Percentiles rank a stretch among this genome's conserved stretches.
These are phyloP conservation scores for Schizothecium vesticola DNA, from an alignment of 495 filamentous ascomycete species.

Conservation along the genomic window DNA sequence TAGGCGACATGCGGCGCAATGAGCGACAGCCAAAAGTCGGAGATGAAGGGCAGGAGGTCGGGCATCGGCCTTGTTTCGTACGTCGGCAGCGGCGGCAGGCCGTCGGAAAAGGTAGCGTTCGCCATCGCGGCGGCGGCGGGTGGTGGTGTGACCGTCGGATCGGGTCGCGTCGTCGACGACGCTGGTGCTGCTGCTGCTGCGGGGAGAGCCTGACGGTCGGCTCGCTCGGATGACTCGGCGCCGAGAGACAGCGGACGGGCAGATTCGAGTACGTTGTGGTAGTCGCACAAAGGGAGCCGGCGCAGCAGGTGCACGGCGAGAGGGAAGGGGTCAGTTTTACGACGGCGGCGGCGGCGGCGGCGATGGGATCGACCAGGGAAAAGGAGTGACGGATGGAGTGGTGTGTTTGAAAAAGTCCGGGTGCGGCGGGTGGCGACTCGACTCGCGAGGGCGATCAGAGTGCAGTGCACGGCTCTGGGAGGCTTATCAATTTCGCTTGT, in stretches of 20 bases:
- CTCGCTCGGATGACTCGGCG: background rate
- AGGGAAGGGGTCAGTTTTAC: conserved; percentile 1
- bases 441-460: background rate
- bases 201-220: background rate
- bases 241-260: background rate
- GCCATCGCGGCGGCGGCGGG: conserved; percentile 37
- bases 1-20: conserved; percentile 78
- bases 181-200: background rate
- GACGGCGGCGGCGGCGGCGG: background rate
- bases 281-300: background rate
- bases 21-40: conserved; percentile 71
- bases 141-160: background rate
- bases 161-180: conserved; percentile 9
- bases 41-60: conserved; percentile 68
- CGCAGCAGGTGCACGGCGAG: background rate
- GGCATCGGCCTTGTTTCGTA: conserved; percentile 63
- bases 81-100: conserved; percentile 70
- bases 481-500: conserved; percentile 18
- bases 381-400: conserved; percentile 1
- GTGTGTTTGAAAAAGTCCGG: background rate
- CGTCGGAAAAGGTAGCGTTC: conserved; percentile 37
- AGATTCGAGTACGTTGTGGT: background rate
- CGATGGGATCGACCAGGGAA: background rate
- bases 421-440: background rate
- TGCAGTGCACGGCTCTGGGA: conserved; percentile 8